A percentile compares a stretch with the other conserved stretches of the same genome.
These are phyloP conservation scores for Podospora anserina DNA, from an alignment of 495 filamentous ascomycete species.

Conservation along the genomic window DNA sequence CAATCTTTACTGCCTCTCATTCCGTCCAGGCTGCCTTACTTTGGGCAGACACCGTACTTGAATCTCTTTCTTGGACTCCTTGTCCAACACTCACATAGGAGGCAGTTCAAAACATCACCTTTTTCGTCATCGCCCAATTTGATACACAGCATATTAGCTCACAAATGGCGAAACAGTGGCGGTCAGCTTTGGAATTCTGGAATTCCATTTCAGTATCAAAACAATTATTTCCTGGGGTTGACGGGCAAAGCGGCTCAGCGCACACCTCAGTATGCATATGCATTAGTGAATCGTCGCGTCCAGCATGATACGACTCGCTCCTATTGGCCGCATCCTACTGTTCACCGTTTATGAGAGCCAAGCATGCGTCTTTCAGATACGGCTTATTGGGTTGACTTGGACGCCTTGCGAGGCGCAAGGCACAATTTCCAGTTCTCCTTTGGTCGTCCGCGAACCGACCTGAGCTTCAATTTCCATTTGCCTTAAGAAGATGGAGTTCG, in stretches of 20 bases:
- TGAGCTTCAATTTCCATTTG: neutral
- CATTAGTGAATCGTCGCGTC: conserved; percentile 5
- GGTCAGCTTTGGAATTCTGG: neutral
- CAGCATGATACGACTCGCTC: neutral
- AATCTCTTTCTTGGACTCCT: neutral
- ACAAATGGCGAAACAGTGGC: neutral
- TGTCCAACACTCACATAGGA: no score
- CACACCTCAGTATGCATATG: neutral
- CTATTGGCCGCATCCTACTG: neutral
- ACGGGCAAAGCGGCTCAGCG: neutral
- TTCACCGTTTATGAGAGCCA: neutral
- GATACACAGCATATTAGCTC: neutral
- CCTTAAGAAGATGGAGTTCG: neutral
- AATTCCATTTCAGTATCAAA: neutral
- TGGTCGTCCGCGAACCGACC: neutral
- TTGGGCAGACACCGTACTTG: neutral
- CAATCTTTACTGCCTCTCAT: neutral
- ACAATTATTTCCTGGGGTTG: neutral
- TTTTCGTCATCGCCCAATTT: neutral
- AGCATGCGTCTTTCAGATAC: neutral
- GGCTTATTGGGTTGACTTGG: conserved; percentile 1
- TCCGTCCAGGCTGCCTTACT: neutral
- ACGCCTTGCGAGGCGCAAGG: neutral
- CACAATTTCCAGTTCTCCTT: neutral
- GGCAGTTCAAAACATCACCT: no score